These are phyloP conservation scores for Bruguiera sexangula DNA, from an alignment of 345 rosid genomes.

Conservation along the genomic window DNA sequence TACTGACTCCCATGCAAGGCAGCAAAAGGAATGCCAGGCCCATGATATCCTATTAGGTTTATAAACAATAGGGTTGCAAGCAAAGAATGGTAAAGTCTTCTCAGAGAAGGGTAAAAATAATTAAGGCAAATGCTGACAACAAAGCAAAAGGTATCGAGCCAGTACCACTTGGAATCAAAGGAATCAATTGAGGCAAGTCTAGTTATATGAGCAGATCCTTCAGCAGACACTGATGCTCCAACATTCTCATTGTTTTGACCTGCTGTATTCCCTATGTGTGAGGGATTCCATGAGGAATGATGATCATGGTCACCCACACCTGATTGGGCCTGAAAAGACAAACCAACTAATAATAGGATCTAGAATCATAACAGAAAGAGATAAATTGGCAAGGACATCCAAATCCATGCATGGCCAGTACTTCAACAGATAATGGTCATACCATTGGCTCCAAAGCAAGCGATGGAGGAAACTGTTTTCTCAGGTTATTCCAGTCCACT, in stretches of 20 bases:
- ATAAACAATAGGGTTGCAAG: neutral
- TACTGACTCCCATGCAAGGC: neutral
- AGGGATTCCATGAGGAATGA: conserved; percentile 72
- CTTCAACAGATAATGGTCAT: conserved; percentile 14
- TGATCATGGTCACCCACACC: conserved; percentile 57
- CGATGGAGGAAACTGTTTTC: conserved; percentile 71
- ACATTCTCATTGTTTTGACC: conserved; percentile 53
- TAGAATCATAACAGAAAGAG: neutral
- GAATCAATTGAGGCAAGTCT: conserved; percentile 98
- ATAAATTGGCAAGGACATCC: neutral
- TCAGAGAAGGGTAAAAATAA: neutral
- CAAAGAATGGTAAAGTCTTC: conserved; percentile 1
- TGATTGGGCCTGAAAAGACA: conserved; percentile 41
- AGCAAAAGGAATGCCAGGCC: neutral
- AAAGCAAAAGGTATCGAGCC: conserved; percentile 21
- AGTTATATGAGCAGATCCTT: conserved; percentile 63
- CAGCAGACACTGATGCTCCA: conserved; percentile 48
- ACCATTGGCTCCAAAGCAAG: conserved; percentile 73
- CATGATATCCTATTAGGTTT: neutral
- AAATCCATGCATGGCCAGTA: conserved; percentile 5
- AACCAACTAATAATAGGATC: neutral
- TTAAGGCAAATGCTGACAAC: neutral
- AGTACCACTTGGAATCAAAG: conserved; percentile 95
- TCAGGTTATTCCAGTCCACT: conserved; percentile 75
- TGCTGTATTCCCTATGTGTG: conserved; percentile 59